These are phyloP conservation scores for Hydnum rufescens DNA, from an alignment of 768 basidiomycete species.

Conservation along the genomic window DNA sequence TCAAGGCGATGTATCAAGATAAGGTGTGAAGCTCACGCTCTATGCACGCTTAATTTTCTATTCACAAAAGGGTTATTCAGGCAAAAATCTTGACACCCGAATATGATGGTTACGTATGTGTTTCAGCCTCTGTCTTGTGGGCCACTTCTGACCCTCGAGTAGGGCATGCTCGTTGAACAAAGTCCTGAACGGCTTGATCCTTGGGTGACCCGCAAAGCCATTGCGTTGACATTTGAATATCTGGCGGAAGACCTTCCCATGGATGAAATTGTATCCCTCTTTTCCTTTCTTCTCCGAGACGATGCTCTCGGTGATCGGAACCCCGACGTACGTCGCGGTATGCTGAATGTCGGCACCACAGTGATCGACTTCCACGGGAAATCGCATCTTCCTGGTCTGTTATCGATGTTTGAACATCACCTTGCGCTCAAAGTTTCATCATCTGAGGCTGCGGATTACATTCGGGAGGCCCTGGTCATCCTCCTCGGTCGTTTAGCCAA, in stretches of 20 bases:
- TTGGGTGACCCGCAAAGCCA: constrained; percentile 64
- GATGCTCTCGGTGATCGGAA: constrained; percentile 75
- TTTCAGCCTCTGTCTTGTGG: too few species aligned
- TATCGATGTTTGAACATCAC: constrained; percentile 64
- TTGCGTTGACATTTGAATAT: constrained; percentile 43
- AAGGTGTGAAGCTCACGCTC: constrained; percentile 29
- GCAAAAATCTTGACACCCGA: constrained; percentile 77
- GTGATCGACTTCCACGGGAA: constrained; percentile 74
- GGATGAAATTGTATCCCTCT: constrained; percentile 45
- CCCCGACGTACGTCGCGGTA: constrained; percentile 60
- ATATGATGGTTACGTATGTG: constrained; percentile 74
- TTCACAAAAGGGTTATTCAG: constrained; percentile 18
- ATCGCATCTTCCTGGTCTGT: constrained; percentile 46
- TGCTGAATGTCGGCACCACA: constrained; percentile 68
- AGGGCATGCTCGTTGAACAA: constrained; percentile 87
- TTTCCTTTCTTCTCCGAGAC: constrained; percentile 68
- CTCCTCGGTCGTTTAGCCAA: constrained; percentile 82
- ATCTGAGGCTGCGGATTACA: constrained; percentile 54
- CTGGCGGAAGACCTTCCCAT: constrained; percentile 47
- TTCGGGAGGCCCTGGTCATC: constrained; percentile 90
- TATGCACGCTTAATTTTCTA: constrained; percentile 4
- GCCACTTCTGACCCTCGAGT: constrained; percentile 1
- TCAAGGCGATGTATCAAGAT: constrained; percentile 63
- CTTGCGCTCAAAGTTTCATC: constrained; percentile 31
- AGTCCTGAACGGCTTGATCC: constrained; percentile 80